phyloP scores from a whole-genome alignment of 192 early-diverging fungal genomes.

The Jimgerdemannia lactiflua region DNA sequence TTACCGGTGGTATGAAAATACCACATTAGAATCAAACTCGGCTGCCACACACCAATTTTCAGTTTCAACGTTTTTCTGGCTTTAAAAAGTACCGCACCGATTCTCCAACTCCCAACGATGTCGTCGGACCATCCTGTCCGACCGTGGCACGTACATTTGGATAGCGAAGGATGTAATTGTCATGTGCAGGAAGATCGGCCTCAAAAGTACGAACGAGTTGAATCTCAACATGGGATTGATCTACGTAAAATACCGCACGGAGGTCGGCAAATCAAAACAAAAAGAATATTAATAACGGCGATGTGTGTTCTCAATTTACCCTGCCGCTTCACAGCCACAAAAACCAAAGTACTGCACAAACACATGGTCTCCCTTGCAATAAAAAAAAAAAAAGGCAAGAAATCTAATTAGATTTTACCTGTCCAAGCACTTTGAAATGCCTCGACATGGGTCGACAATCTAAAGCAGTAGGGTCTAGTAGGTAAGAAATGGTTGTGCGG shows the following conservation, averaged over 20 bases:
- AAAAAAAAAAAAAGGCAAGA: too few species aligned
- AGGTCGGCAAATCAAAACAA: not conserved
- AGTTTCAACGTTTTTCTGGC: not conserved
- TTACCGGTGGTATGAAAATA: too few species aligned
- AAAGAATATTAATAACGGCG: not conserved
- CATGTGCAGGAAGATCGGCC: slow-evolving; percentile 24
- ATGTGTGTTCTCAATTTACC: too few species aligned
- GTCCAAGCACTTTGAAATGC: slow-evolving; percentile 18
- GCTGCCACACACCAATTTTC: not conserved
- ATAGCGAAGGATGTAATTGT: slow-evolving; percentile 23
- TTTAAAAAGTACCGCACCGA: not conserved
- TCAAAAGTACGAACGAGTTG: slow-evolving; percentile 24
- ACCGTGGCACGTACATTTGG: slow-evolving; percentile 5
- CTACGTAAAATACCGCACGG: not conserved
- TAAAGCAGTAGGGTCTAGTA: slow-evolving; percentile 24
- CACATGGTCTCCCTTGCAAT: too few species aligned
- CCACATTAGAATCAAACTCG: too few species aligned
- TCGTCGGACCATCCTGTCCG: not conserved
- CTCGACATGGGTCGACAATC: slow-evolving; percentile 13
- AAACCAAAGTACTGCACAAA: too few species aligned
- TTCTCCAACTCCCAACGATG: not conserved
- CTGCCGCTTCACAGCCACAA: too few species aligned
- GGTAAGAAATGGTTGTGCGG: slow-evolving; percentile 16
- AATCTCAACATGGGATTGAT: slow-evolving; percentile 6
- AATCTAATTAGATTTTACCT: slow-evolving; percentile 8